phyloP scores from a whole-genome alignment of 495 filamentous ascomycete genomes.

The Lasiosphaeria ovina region DNA sequence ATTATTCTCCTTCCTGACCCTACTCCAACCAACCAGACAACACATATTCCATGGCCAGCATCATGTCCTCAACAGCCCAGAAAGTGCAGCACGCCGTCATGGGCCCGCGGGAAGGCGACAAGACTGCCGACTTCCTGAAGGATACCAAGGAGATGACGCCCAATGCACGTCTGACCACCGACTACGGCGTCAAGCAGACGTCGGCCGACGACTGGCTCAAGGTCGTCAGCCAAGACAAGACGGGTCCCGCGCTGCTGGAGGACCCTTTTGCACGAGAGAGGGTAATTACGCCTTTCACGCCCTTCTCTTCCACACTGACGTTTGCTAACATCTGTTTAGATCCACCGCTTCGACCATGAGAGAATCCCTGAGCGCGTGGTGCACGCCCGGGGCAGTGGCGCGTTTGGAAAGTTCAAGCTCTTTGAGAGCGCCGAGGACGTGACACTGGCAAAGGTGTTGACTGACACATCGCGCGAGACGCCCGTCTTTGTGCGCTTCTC shows the following conservation, averaged over 20 bases:
- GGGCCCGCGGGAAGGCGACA: slow-evolving; percentile 29
- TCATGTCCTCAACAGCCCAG: slow-evolving; percentile 25
- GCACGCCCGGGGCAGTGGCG: slow-evolving; percentile 79
- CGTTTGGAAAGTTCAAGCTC: slow-evolving; percentile 80
- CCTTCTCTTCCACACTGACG: neutral
- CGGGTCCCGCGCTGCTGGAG: slow-evolving; percentile 76
- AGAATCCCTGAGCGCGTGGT: slow-evolving; percentile 87
- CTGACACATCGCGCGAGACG: slow-evolving; percentile 75
- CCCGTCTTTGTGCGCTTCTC: slow-evolving; percentile 82
- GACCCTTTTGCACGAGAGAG: slow-evolving; percentile 82
- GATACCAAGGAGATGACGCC: slow-evolving; percentile 33
- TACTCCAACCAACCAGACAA: no score
- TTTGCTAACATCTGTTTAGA: slow-evolving; percentile 42
- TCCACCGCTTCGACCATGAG: slow-evolving; percentile 81
- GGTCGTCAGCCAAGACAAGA: slow-evolving; percentile 55
- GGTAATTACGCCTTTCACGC: slow-evolving; percentile 29
- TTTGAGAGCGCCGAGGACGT: slow-evolving; percentile 68
- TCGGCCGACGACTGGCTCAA: slow-evolving; percentile 80
- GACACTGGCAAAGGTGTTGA: slow-evolving; percentile 69
- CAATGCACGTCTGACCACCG: slow-evolving; percentile 60
- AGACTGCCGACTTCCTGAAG: slow-evolving; percentile 40
- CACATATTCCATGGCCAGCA: neutral
- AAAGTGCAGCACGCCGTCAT: slow-evolving; percentile 32
- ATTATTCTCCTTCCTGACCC: no score
- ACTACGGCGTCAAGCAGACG: slow-evolving; percentile 72